Evolutionary conservation across 805 yeast genomes (phyloP).

Genomic region (Teunomyces atbi): DNA sequence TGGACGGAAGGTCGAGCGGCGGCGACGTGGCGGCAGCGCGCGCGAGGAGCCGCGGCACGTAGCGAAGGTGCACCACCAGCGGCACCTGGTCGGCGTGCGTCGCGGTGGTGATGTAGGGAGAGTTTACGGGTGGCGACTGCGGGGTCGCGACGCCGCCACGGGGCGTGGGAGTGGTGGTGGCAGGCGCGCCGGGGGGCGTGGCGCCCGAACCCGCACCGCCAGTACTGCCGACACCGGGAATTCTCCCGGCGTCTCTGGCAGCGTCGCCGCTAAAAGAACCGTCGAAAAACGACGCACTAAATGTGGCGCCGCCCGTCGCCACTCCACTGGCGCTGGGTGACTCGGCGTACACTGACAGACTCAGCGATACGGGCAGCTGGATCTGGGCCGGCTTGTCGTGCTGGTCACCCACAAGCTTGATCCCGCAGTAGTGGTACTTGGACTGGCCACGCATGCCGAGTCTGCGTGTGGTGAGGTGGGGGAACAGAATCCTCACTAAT

Average conservation of each 20-base stretch:
- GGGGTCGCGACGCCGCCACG: slow-evolving; percentile 13
- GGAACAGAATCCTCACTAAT: slow-evolving; percentile 57
- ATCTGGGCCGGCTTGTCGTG: slow-evolving; percentile 1
- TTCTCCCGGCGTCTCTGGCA: neutral
- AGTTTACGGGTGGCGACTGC: slow-evolving; percentile 19
- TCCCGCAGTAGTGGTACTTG: slow-evolving; percentile 83
- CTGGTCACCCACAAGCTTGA: slow-evolving; percentile 42
- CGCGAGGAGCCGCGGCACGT: slow-evolving; percentile 29
- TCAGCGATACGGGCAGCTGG: neutral
- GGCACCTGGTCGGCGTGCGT: neutral
- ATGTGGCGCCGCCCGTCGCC: slow-evolving; percentile 4
- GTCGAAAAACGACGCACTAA: neutral
- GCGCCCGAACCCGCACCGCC: neutral
- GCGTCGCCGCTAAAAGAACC: neutral
- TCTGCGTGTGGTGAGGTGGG: slow-evolving; percentile 69
- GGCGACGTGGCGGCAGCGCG: slow-evolving; percentile 5
- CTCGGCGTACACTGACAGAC: neutral
- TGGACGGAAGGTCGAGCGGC: slow-evolving; percentile 27
- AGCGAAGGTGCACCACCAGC: slow-evolving; percentile 22
- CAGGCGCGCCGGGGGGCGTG: no score
- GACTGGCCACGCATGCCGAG: slow-evolving; percentile 81
- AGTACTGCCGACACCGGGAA: neutral
- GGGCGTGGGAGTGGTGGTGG: no score
- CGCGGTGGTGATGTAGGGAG: slow-evolving; percentile 16
- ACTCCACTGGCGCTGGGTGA: slow-evolving; percentile 7